Conservation (phyloP, 495 filamentous ascomycete genomes). For the Beverwykella pulmonaria region DNA sequence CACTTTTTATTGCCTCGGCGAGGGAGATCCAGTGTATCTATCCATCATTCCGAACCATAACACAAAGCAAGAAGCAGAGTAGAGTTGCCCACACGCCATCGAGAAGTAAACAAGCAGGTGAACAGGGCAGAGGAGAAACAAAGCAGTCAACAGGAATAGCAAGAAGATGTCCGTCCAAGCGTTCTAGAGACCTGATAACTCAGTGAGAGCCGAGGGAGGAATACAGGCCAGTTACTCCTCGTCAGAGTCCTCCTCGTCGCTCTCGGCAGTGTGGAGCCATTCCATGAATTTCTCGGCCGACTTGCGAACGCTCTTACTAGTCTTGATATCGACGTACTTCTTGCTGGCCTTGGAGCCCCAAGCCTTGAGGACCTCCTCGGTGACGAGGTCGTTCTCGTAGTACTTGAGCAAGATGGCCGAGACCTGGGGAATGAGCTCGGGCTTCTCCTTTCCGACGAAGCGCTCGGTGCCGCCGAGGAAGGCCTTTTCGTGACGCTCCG, state of each 20-base stretch:
- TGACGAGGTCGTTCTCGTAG: slow-evolving; percentile 85
- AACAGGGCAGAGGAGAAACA: no score
- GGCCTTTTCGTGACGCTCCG: slow-evolving; percentile 92
- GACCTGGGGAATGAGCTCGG: slow-evolving; percentile 75
- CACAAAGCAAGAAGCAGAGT: no score
- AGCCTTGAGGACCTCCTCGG: slow-evolving; percentile 82
- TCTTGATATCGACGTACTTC: slow-evolving; percentile 89
- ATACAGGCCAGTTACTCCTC: slow-evolving; percentile 23
- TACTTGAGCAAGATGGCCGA: slow-evolving; percentile 82
- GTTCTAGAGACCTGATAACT: no score
- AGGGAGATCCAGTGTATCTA: no score
- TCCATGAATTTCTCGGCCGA: slow-evolving; percentile 88
- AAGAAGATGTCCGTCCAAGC: no score
- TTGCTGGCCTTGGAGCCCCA: slow-evolving; percentile 96
- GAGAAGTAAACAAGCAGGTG: no score
- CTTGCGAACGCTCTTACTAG: slow-evolving; percentile 95
- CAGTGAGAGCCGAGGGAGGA: no score
- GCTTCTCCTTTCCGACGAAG: slow-evolving; percentile 80
- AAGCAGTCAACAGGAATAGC: no score
- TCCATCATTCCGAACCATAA: no score
- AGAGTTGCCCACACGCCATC: no score
- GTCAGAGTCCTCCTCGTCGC: slow-evolving; percentile 58
- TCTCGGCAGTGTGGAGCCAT: slow-evolving; percentile 91
- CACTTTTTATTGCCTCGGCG: no score
- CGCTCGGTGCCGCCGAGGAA: slow-evolving; percentile 96